Percentiles rank a stretch among this genome's conserved stretches.
Conservation (phyloP, 176 grass and related monocot genomes). For the Triticum aestivum region IWGSC_CS_RefSeq_v2.1 NC_057808.1:510666129-510666628, state of each 20-base stretch:
- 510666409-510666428: slow-evolving; percentile 42
- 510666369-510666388: slow-evolving; percentile 93
- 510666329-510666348: slow-evolving; percentile 50
- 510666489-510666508: slow-evolving; percentile 60
- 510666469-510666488: slow-evolving; percentile 85
- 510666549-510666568: slow-evolving; percentile 73
- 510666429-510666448: slow-evolving; percentile 23
- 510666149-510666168: slow-evolving; percentile 72
- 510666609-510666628: slow-evolving; percentile 43
- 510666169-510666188: slow-evolving; percentile 71
- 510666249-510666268: slow-evolving; percentile 66
- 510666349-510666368: slow-evolving; percentile 56
- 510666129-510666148: slow-evolving; percentile 70
- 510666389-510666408: slow-evolving; percentile 68
- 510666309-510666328: slow-evolving; percentile 78
- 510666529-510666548: slow-evolving; percentile 88
- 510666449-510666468: slow-evolving; percentile 51
- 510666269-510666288: slow-evolving; percentile 65
- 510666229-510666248: slow-evolving; percentile 63
- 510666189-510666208: slow-evolving; percentile 88
- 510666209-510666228: slow-evolving; percentile 73
- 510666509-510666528: slow-evolving; percentile 80
- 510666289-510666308: slow-evolving; percentile 68
- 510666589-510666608: slow-evolving; percentile 71
- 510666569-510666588: slow-evolving; percentile 89